phyloP scores from a whole-genome alignment of 2,329 filamentous ascomycete genomes.

The Paecilomyces niveus region DNA sequence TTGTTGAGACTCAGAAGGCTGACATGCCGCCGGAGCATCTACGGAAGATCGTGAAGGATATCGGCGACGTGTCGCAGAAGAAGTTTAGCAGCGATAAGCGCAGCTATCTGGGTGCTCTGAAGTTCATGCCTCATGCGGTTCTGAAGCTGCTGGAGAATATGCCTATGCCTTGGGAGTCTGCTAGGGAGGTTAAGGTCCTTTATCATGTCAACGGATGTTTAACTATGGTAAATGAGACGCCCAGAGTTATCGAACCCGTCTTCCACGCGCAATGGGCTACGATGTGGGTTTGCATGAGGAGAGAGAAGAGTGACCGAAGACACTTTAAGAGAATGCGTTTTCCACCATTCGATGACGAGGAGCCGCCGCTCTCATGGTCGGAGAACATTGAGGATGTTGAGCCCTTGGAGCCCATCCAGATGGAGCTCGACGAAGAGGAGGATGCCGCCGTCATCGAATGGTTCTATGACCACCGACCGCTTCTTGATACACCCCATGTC shows the following conservation, averaged over 20 bases:
- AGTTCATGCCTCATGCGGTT: conserved; percentile 99
- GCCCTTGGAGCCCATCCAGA: conserved; percentile 93
- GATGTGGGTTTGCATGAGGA: conserved; percentile 98
- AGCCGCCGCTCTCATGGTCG: conserved; percentile 93
- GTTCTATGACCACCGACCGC: conserved; percentile 92
- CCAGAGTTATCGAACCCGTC: conserved; percentile 92
- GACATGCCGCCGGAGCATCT: conserved; percentile 98
- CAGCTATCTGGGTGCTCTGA: conserved; percentile 91
- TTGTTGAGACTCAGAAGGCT: conserved; percentile 95
- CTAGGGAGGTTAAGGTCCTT: conserved; percentile 91
- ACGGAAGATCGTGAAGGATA: conserved; percentile 96
- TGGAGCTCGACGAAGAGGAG: conserved; percentile 93
- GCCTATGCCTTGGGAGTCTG: conserved; percentile 99
- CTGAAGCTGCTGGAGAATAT: conserved; percentile 97
- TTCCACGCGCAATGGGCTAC: conserved; percentile 99
- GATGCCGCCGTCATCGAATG: conserved; percentile 88
- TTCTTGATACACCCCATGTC: conserved; percentile 85
- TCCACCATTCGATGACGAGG: conserved; percentile 96
- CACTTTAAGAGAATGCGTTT: conserved; percentile 99
- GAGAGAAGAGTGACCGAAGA: conserved; percentile 91
- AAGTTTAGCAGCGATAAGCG: conserved; percentile 98
- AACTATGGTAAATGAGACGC: conserved; percentile 93
- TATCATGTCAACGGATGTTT: conserved; percentile 98
- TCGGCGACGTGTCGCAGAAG: conserved; percentile 98
- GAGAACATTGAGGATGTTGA: conserved; percentile 99